These are phyloP conservation scores for Acidomyces sp. DNA, from an alignment of 495 filamentous ascomycete genomes.

Conservation along the genomic window DNA sequence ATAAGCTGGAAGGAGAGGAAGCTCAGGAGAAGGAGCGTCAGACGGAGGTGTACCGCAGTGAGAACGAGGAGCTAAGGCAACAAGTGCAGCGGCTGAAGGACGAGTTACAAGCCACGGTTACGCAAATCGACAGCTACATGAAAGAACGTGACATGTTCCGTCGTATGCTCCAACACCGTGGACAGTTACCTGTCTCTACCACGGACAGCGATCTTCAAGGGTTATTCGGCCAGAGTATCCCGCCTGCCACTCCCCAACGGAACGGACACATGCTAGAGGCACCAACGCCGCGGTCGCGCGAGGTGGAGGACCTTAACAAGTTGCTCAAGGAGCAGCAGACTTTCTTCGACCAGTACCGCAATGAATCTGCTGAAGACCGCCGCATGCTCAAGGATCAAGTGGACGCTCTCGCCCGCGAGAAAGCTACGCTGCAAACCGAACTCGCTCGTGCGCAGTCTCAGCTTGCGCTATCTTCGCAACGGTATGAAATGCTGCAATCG, in stretches of 20 bases:
- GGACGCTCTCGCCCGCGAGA: constrained; percentile 67
- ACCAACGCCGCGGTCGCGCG: constrained; percentile 27
- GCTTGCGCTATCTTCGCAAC: constrained; percentile 62
- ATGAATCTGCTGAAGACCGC: constrained; percentile 67
- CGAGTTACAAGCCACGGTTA: constrained; percentile 65
- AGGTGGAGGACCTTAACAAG: constrained; percentile 49
- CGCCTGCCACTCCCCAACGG: constrained; percentile 29
- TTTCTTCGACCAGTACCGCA: constrained; percentile 80
- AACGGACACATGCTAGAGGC: constrained; percentile 19
- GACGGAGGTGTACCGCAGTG: constrained; percentile 56
- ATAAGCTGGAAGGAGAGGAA: constrained; percentile 84
- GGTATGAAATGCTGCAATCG: constrained; percentile 78
- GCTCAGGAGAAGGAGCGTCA: constrained; percentile 55
- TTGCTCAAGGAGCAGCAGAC: constrained; percentile 71
- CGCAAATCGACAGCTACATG: constrained; percentile 79
- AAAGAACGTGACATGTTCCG: constrained; percentile 95
- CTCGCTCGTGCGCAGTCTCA: constrained; percentile 65
- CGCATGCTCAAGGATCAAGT: constrained; percentile 73
- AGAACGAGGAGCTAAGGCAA: constrained; percentile 54
- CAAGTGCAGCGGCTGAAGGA: constrained; percentile 48
- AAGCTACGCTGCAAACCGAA: constrained; percentile 67
- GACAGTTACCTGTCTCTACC: constrained; percentile 40
- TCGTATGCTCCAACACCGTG: constrained; percentile 69
- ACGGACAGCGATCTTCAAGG: constrained; percentile 41
- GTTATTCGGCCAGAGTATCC: constrained; percentile 48